phyloP scores from a whole-genome alignment of 2,329 filamentous ascomycete species.

The Venturia effusa region DNA sequence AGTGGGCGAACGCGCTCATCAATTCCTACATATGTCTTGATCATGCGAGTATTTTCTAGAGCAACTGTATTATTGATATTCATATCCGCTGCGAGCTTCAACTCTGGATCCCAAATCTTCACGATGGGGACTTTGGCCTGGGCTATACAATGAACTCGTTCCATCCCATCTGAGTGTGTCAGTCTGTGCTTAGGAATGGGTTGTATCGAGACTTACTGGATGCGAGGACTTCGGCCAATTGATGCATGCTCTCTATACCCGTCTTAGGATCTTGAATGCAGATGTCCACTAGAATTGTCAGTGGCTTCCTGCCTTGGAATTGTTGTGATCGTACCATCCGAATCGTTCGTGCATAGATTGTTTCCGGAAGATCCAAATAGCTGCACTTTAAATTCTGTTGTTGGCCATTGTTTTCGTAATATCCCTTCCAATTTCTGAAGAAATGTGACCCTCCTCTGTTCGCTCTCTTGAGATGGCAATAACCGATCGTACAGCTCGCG shows the following conservation, averaged over 20 bases:
- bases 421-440: constrained; percentile 81
- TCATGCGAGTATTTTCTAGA: constrained; percentile 94
- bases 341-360: constrained; percentile 85
- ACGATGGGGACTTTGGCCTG: constrained; percentile 96
- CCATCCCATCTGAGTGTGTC: constrained; percentile 67
- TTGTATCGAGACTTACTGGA: constrained; percentile 52
- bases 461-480: constrained; percentile 70
- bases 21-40: constrained; percentile 89
- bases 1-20: constrained; percentile 83
- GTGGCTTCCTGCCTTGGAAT: constrained; percentile 15
- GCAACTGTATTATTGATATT: constrained; percentile 97
- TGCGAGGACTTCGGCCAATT: constrained; percentile 75
- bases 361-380: constrained; percentile 99
- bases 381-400: constrained; percentile 77
- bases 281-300: constrained; percentile 64
- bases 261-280: constrained; percentile 91
- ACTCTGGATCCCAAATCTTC: constrained; percentile 94
- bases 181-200: neutral
- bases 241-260: constrained; percentile 79
- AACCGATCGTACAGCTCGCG: constrained; percentile 73
- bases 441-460: constrained; percentile 62
- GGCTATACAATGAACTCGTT: constrained; percentile 88
- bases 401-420: constrained; percentile 85
- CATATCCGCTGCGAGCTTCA: constrained; percentile 86
- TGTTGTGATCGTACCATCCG: constrained; percentile 58